Percentiles rank a stretch among this genome's conserved stretches.
Conservation (phyloP, 2,329 filamentous ascomycete genomes). For the Calonectria hongkongensis region DNA sequence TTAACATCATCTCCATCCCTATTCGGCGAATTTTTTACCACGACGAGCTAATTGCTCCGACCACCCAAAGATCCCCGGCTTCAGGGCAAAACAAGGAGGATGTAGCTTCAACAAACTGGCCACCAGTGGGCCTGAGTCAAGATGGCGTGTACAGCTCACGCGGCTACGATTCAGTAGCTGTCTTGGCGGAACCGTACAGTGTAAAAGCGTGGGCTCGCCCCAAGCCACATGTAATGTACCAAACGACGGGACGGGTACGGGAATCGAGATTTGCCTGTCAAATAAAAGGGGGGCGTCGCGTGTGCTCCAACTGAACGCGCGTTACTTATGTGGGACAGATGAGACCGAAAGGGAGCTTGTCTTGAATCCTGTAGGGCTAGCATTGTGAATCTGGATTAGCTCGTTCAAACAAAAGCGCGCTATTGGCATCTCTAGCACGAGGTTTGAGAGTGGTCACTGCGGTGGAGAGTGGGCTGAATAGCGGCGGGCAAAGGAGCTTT, state of each 20-base stretch:
- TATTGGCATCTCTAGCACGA: conserved; percentile 39
- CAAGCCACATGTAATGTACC: conserved; percentile 37
- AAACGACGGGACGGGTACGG: conserved; percentile 22
- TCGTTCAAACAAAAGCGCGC: conserved; percentile 25
- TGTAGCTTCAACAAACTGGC: not conserved
- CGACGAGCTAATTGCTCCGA: not conserved
- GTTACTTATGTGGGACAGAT: conserved; percentile 27
- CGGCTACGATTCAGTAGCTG: conserved; percentile 16
- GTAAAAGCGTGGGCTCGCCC: conserved; percentile 4
- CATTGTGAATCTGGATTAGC: conserved; percentile 31
- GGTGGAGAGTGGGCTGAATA: conserved; percentile 19
- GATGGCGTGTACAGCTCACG: conserved; percentile 8
- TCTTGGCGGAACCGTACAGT: conserved; percentile 19
- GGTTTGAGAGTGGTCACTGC: conserved; percentile 10
- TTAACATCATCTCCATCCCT: conserved; percentile 2
- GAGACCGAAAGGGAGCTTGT: conserved; percentile 23
- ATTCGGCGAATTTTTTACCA: conserved; percentile 6
- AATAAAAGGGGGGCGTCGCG: conserved; percentile 13
- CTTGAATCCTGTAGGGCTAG: conserved; percentile 34
- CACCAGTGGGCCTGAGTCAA: conserved; percentile 23
- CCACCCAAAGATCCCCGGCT: not conserved
- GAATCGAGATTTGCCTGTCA: conserved; percentile 38
- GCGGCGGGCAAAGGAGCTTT: not conserved
- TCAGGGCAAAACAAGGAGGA: not conserved
- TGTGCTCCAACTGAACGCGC: conserved; percentile 28